Evolutionary conservation across 371 early-diverging fungal genomes (phyloP), one percentile per base, ranked within the genome.

Genomic region (Mortierella sp.): DNA sequence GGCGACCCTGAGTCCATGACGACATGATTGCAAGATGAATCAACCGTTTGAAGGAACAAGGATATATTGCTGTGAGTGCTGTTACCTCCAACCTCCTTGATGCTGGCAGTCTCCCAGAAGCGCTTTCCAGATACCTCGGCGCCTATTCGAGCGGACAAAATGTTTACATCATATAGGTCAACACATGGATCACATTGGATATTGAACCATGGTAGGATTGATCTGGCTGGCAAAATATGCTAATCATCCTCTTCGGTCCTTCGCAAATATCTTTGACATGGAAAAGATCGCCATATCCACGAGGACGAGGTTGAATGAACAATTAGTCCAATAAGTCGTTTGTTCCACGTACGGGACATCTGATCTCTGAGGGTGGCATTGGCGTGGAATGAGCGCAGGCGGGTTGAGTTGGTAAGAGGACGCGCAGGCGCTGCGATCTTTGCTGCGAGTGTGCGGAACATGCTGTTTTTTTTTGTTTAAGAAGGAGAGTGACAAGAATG

Each of bases 71-170:
- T 21, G 18, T n/a, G 29, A 43, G 46, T 21, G n/a, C 7, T 18
- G 1, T 77, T 91, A 89, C 95, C 93, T 72, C 89, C 83, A 10
- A 90, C 89, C 75, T 93, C 92, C 65, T 91, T 93, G 32, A 95
- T 88, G 70, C 90, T 89, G 27, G 92, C 94, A 38, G 77, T 83
- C 76, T 95, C 94, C 96, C 96, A 96, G 89, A 96, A 96, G 58
- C 96, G 91, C 70, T 91, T 89, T 88, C 94, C 89, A 32, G 93
- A 91, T 55, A 91, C 89, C 75, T 93, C 92, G 73, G 91, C 92
- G 51, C 89, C 92, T 92, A 79, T 49, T 12, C 29, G 3, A 35
- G 60, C 46, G 70, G 48, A 56, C 72, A 29, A 65, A 65, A 18
- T 18, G 14, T 46, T 46, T 46, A 46, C 48, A 46, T 46, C 48